A percentile compares a stretch with the other conserved stretches of the same genome.
These are phyloP conservation scores for Xylaria hypoxylon DNA, from an alignment of 2,329 filamentous ascomycete species.

Conservation along the genomic window DNA sequence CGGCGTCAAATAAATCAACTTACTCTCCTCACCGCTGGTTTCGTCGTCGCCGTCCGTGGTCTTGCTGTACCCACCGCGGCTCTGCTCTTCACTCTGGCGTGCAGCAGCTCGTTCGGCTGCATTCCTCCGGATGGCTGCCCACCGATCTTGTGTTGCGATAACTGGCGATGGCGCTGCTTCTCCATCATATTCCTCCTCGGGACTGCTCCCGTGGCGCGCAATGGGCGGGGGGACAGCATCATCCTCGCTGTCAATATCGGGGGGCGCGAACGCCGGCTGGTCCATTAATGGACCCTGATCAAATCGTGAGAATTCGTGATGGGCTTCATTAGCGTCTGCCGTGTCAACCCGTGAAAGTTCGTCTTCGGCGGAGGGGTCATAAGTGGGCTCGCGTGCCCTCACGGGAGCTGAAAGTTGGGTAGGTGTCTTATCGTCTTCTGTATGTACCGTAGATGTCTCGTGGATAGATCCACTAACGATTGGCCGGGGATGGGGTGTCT, in stretches of 20 bases:
- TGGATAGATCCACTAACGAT: slow-evolving; percentile 41
- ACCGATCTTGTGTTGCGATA: slow-evolving; percentile 75
- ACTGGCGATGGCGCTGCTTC: slow-evolving; percentile 49
- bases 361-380: slow-evolving; percentile 60
- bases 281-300: slow-evolving; percentile 90
- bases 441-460: slow-evolving; percentile 45
- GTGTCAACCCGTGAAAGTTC: slow-evolving; percentile 70
- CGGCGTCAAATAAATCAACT: slow-evolving; percentile 36
- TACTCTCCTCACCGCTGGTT: slow-evolving; percentile 84
- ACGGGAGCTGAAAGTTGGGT: slow-evolving; percentile 46
- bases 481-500: slow-evolving; percentile 43
- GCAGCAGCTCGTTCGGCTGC: slow-evolving; percentile 84
- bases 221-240: slow-evolving; percentile 66
- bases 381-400: slow-evolving; percentile 52
- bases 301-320: slow-evolving; percentile 74
- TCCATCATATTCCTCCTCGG: slow-evolving; percentile 50
- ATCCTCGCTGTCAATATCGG: slow-evolving; percentile 61
- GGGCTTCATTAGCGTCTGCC: slow-evolving; percentile 68
- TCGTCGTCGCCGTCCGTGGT: slow-evolving; percentile 79
- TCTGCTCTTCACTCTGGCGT: slow-evolving; percentile 74
- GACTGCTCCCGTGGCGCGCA: slow-evolving; percentile 53
- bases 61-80: slow-evolving; percentile 67
- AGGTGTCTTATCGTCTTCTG: slow-evolving; percentile 45
- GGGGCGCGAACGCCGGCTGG: slow-evolving; percentile 84
- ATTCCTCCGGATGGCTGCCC: slow-evolving; percentile 96